These are phyloP conservation scores for Macrolepiota dolichaula DNA, from an alignment of 768 basidiomycete species.

Conservation along the genomic window DNA sequence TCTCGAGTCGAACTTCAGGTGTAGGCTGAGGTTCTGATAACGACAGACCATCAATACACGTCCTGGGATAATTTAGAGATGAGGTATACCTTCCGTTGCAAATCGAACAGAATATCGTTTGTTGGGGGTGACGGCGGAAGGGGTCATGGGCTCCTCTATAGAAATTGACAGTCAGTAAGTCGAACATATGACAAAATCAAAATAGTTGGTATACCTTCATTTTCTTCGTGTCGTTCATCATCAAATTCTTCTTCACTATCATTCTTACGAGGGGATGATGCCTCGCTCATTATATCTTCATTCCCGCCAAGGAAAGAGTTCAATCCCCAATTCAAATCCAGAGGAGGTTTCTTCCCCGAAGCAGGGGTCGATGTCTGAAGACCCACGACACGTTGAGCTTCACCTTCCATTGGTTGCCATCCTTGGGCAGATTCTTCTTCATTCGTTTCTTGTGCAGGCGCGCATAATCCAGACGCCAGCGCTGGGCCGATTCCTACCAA, in stretches of 20 bases:
- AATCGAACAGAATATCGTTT: background rate
- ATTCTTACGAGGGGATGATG: too few species aligned
- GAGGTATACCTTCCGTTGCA: background rate
- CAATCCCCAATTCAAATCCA: too few species aligned
- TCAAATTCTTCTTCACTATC: background rate
- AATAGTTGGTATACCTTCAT: background rate
- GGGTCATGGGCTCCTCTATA: background rate
- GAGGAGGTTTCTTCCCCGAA: background rate
- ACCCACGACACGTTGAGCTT: background rate
- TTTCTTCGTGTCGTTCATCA: background rate
- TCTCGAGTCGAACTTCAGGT: constrained; percentile 4
- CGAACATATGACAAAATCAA: background rate
- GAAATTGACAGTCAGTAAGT: background rate
- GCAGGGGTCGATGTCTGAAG: background rate
- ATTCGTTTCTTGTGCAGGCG: background rate
- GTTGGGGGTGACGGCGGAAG: background rate
- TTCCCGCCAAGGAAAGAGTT: too few species aligned
- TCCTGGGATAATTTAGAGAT: too few species aligned
- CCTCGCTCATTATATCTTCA: too few species aligned
- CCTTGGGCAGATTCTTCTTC: background rate
- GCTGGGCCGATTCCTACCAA: too few species aligned
- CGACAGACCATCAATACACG: background rate
- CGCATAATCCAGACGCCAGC: background rate
- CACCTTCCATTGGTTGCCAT: background rate
- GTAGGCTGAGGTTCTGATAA: background rate